Base-by-base conservation (phyloP, 139 green algal species). In the Tetraselmis chui region DNA sequence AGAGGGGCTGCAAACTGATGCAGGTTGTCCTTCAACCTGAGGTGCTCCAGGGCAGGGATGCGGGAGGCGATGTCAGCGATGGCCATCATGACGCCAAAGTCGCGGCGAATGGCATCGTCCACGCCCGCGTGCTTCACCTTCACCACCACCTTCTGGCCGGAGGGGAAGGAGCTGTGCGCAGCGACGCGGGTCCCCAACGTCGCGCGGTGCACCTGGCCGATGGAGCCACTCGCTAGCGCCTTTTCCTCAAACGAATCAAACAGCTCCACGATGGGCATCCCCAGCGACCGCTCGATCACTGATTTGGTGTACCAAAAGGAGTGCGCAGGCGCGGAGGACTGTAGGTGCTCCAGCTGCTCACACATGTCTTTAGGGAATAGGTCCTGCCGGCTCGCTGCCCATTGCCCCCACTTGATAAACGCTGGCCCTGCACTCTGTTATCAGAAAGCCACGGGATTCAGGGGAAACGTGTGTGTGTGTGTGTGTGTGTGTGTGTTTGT, bases 361-460 rank as follows among this genome's bases (percentile, higher is more conserved):
- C 91, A 96, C n/a, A 98, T 89, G 84, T 98, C 94, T 0, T 87
- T 87, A 0, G 97, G 95, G 83, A 99, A 99, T 29, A 99, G 84
- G 90, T 99, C 97, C 26, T 84, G 84, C 23, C 97, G 87, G 0
- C 94, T 95, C 28, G 94, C 90, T 1, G 93, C 91, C 97, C 97
- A 99, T 88, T 99, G 97, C 0, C 94, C 97, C 95, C 95, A 98
- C 89, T 98, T 98, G 82, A 98, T 97, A 83, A 95, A 97, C 0
- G 93, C 93, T 5, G 94, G 90, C 22, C 90, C 91, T 1, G 82
- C 83, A 0, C 29, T 23, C 77, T 91, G 45, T n/a, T n/a, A n/a
- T n/a, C n/a, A n/a, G n/a, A n/a, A n/a, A n/a, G n/a, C n/a, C n/a
- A n/a, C n/a, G n/a, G n/a, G n/a, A n/a, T n/a, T n/a, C n/a, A n/a